Evolutionary conservation across 179 eudicot genomes (phyloP), one percentile per base, ranked within the genome.

Genomic region (Patellifolia procumbens): DNA sequence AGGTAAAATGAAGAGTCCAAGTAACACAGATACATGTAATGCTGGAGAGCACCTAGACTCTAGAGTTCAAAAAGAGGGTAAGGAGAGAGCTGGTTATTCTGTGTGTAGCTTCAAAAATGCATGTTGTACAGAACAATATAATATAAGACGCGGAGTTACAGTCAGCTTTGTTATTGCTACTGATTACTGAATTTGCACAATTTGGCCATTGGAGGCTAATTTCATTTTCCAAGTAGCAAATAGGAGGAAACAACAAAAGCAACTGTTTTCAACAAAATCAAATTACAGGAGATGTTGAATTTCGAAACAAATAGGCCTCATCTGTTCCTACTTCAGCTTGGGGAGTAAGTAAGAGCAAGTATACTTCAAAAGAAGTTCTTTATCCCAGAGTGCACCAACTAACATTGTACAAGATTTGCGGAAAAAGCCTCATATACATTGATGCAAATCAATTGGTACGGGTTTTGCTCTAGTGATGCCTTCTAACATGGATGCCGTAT

Each of bases 91-190:
- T 24, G 32, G 11, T 37, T 3, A 39, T 10, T 39, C 9, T 6
- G 45, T 39, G 45, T 39, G 49, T 42, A 66, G 70, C 31, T 66
- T 66, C 12, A 32, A 39, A 11, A 65, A 65, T 35, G 68, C 37
- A 66, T 66, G 70, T 68, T 68, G 71, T 68, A 68, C 55, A 68
- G 53, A 45, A 43, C n/a, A 39, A 68, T 43, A 10, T n/a, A 28
- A 5, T 1, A 45, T 45, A 26, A 32, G 70, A 39, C 42, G 35
- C 49, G 15, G 51, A 68, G 35, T 68, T 13, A 12, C 34, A 39
- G 28, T 24, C 31, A 48, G 45, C 45, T 39, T 39, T 62, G 15
- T 6, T 3, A 2, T 31, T 37, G 24, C 45, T 32, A 17, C 20
- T 34, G n/a, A 20, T 26, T 32, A 17, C 20, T 34, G n/a, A 20